phyloP scores from a whole-genome alignment of 2,329 filamentous ascomycete genomes.

The Clarireedia hainanense region DNA sequence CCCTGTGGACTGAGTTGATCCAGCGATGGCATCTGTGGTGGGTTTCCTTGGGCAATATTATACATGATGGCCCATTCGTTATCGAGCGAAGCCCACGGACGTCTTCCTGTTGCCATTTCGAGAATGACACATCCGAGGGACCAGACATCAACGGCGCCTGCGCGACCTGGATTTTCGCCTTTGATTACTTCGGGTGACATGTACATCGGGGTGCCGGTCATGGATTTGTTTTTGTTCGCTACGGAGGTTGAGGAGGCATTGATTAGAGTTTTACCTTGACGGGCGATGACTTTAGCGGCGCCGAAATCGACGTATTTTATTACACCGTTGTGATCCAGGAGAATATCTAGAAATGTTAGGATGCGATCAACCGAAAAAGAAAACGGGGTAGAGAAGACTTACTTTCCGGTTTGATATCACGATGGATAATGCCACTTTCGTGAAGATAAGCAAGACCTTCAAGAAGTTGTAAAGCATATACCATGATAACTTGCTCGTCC shows the following conservation, averaged over 20 bases:
- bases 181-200: slow-evolving; percentile 99
- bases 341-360: slow-evolving; percentile 55
- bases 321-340: slow-evolving; percentile 93
- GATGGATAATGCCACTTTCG: slow-evolving; percentile 83
- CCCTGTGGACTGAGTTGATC: slow-evolving; percentile 82
- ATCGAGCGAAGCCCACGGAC: slow-evolving; percentile 91
- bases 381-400: slow-evolving; percentile 34
- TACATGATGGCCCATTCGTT: slow-evolving; percentile 99
- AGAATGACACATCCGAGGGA: slow-evolving; percentile 93
- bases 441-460: slow-evolving; percentile 93
- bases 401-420: slow-evolving; percentile 98
- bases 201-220: slow-evolving; percentile 99
- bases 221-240: slow-evolving; percentile 70
- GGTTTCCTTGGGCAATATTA: slow-evolving; percentile 96
- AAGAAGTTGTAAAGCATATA: slow-evolving; percentile 87
- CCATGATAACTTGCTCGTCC: slow-evolving; percentile 95
- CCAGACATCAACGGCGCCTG: slow-evolving; percentile 91
- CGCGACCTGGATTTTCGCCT: slow-evolving; percentile 70
- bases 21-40: slow-evolving; percentile 69
- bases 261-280: slow-evolving; percentile 81
- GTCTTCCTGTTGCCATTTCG: slow-evolving; percentile 92
- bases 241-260: slow-evolving; percentile 43
- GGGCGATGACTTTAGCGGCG: slow-evolving; percentile 91
- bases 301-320: slow-evolving; percentile 99
- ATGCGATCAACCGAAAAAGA: slow-evolving; percentile 5